Conservation (phyloP, 2,329 filamentous ascomycete species). For the Epicoccum nigrum region DNA sequence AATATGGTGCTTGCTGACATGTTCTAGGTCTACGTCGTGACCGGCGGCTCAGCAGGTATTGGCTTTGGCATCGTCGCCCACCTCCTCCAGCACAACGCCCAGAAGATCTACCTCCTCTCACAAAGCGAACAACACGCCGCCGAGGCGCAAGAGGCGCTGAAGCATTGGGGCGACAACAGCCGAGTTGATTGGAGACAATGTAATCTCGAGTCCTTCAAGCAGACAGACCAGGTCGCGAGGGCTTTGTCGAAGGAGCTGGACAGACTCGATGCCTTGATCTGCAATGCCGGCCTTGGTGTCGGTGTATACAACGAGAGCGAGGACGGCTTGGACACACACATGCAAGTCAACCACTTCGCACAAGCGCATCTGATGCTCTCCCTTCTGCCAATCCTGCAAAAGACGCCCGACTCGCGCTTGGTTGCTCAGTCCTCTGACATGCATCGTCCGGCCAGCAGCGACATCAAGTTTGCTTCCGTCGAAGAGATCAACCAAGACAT, state of each 20-base stretch:
- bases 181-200: conserved; percentile 55
- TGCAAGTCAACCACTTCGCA: conserved; percentile 59
- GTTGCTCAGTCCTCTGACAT: conserved; percentile 59
- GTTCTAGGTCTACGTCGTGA: conserved; percentile 53
- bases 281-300: conserved; percentile 59
- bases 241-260: conserved; percentile 50
- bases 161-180: conserved; percentile 52
- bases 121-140: conserved; percentile 57
- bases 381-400: conserved; percentile 54
- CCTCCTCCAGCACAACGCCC: conserved; percentile 57
- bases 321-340: conserved; percentile 59
- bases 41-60: conserved; percentile 58
- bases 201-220: conserved; percentile 54
- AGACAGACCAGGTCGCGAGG: conserved; percentile 55
- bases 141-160: conserved; percentile 52
- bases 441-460: conserved; percentile 49
- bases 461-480: conserved; percentile 52
- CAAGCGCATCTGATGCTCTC: conserved; percentile 57
- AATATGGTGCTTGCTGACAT: not conserved
- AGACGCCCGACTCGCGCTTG: conserved; percentile 54
- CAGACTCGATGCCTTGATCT: conserved; percentile 55
- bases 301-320: conserved; percentile 56
- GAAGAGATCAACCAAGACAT: conserved; percentile 58
- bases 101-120: conserved; percentile 56
- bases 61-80: conserved; percentile 60